These are phyloP conservation scores for Irpex sp. DNA, from an alignment of 1,284 basidiomycete genomes.

Conservation along the genomic window DNA sequence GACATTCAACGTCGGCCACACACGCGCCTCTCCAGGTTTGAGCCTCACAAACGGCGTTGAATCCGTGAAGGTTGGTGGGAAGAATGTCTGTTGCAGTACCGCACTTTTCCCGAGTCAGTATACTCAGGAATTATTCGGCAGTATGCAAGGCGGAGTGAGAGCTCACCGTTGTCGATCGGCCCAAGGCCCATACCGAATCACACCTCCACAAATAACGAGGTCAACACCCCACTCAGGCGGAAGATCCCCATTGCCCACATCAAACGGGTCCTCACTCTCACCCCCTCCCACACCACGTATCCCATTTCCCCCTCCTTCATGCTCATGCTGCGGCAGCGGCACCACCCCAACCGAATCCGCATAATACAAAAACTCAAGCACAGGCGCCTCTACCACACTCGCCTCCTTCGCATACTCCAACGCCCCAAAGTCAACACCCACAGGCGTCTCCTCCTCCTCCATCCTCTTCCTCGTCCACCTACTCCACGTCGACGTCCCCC, in stretches of 20 bases:
- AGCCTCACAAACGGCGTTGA: slow-evolving; percentile 49
- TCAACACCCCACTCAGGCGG: slow-evolving; percentile 93
- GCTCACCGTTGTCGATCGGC: slow-evolving; percentile 80
- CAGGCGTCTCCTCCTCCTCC: slow-evolving; percentile 47
- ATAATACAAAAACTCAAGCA: slow-evolving; percentile 79
- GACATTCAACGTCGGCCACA: slow-evolving; percentile 74
- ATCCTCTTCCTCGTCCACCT: slow-evolving; percentile 29
- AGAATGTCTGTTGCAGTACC: slow-evolving; percentile 75
- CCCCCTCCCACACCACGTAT: too few species aligned
- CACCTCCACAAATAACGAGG: slow-evolving; percentile 68
- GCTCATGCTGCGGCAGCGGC: slow-evolving; percentile 33
- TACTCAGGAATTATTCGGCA: background rate
- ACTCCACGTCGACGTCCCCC: slow-evolving; percentile 25
- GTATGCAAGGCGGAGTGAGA: background rate
- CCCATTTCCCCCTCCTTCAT: too few species aligned
- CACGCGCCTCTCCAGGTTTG: slow-evolving; percentile 71
- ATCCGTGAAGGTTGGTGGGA: slow-evolving; percentile 74
- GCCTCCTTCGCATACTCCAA: slow-evolving; percentile 85
- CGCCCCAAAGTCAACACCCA: slow-evolving; percentile 47
- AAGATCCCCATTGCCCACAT: slow-evolving; percentile 81
- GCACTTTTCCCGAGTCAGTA: slow-evolving; percentile 35
- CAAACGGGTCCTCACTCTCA: slow-evolving; percentile 36
- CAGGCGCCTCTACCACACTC: slow-evolving; percentile 71
- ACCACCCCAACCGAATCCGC: slow-evolving; percentile 71
- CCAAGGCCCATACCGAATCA: slow-evolving; percentile 88